A percentile compares a stretch with the other conserved stretches of the same genome.
Evolutionary conservation across 1,284 basidiomycete genomes (phyloP).

Genomic region (Mycena citricolor): DNA sequence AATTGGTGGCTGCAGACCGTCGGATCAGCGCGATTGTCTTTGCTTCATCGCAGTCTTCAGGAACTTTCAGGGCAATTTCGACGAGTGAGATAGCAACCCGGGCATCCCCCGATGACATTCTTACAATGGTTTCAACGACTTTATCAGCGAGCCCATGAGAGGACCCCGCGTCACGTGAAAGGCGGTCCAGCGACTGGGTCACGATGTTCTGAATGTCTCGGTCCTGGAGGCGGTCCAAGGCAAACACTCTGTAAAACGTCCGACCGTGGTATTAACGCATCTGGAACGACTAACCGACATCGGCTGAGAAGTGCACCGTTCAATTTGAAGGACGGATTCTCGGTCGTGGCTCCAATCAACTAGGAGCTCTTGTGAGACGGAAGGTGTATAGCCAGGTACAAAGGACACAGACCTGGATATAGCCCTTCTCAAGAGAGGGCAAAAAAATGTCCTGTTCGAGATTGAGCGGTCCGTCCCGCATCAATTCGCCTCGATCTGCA

Average conservation of each 20-base stretch:
- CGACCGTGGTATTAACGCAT: conserved; percentile 1
- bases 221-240: conserved; percentile 60
- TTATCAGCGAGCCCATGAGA: too few relatives aligned
- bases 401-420: conserved; percentile 54
- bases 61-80: conserved; percentile 55
- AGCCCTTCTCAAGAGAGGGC: conserved; percentile 78
- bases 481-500: background rate
- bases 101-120: conserved; percentile 67
- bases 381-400: too few relatives aligned
- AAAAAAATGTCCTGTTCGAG: conserved; percentile 68
- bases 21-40: conserved; percentile 50
- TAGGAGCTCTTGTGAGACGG: too few relatives aligned
- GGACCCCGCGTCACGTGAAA: too few relatives aligned
- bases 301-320: conserved; percentile 78
- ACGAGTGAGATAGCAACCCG: conserved; percentile 68
- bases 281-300: conserved; percentile 57
- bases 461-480: conserved; percentile 5
- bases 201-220: conserved; percentile 56
- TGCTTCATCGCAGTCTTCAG: conserved; percentile 39
- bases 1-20: conserved; percentile 58
- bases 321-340: conserved; percentile 89
- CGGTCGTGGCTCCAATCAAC: conserved; percentile 88
- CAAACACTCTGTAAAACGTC: conserved; percentile 52
- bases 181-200: conserved; percentile 46
- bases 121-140: conserved; percentile 51